Base-by-base conservation (phyloP, 768 basidiomycete genomes). In the Gautieria morchelliformis region DNA sequence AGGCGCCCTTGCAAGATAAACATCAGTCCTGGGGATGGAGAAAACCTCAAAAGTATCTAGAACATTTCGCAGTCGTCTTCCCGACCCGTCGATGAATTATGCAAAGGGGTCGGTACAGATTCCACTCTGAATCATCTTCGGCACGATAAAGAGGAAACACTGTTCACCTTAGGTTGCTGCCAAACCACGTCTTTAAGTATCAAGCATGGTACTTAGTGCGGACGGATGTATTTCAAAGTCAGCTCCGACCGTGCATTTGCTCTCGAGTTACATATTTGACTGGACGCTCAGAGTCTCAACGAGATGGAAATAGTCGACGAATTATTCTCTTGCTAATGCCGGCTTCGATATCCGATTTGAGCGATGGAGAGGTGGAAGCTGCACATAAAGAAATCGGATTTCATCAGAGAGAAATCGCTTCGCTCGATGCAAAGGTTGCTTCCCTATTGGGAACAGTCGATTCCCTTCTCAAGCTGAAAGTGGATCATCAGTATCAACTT, bases 111-210 rank as follows among this genome's bases (percentile, higher is more conserved):
- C 77, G 74, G 80, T 86, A 69, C 72, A 85, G 89, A 74, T 83
- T 89, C 89, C 89, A 92, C 89, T 92, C 89, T 87, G 84, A 87
- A 81, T 92, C 87, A 91, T 92, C 89, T 69, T 68, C 33, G 63
- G 62, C 52, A 42, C 10, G 22, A 60, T 54, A 27, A 17, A 39
- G 8, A n/a, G 42, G 19, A 17, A 44, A 37, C 9, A 37, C 2
- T 19, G n/a, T 22, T 44, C 42, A 44, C 42, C 42, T 44, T 8
- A 6, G 17, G 42, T 44, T 44, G 14, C 9, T 2, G 42, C 42
- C 19, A n/a, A 27, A 27, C 2, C 27, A 27, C n/a, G n/a, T n/a
- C n/a, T n/a, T n/a, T n/a, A n/a, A n/a, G n/a, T n/a, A n/a, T n/a
- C n/a, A n/a, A n/a, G n/a, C n/a, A n/a, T n/a, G n/a, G n/a, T n/a